phyloP scores from a whole-genome alignment of 2,329 filamentous ascomycete genomes.

The Xylariaceae sp. region DNA sequence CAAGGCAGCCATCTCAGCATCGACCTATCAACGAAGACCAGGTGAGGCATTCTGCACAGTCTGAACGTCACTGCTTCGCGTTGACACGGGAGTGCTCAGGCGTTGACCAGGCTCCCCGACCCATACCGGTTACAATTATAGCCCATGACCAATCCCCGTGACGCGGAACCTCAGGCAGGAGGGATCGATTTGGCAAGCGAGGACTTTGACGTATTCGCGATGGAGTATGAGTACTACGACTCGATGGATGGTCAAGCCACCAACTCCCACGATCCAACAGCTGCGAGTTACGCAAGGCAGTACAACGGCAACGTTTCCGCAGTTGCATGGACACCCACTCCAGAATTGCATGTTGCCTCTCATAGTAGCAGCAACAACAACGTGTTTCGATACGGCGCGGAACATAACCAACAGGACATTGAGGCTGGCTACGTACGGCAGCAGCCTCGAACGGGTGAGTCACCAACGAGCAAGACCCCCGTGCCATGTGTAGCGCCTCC shows the following conservation, averaged over 20 bases:
- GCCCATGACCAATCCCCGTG: conserved; percentile 8
- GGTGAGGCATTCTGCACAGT: neutral
- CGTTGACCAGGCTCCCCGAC: neutral
- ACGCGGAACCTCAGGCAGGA: conserved; percentile 3
- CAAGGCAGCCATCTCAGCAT: neutral
- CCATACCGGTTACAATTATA: conserved; percentile 2
- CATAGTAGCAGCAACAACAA: neutral
- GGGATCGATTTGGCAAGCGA: conserved; percentile 1
- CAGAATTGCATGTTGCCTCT: neutral
- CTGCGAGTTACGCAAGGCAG: neutral
- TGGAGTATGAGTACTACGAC: conserved; percentile 5
- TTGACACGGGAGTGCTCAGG: no score
- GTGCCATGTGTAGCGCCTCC: conserved; percentile 6
- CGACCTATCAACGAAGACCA: neutral
- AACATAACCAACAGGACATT: neutral
- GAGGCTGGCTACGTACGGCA: conserved; percentile 7
- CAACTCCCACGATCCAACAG: neutral
- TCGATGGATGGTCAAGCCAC: conserved; percentile 12
- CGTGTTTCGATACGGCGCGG: neutral
- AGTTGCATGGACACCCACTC: neutral
- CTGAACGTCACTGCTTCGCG: neutral
- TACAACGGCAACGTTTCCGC: neutral
- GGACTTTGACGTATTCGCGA: conserved; percentile 2
- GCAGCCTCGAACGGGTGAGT: conserved; percentile 13
- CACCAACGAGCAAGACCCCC: neutral